These are phyloP conservation scores for Gleditsia sinensis DNA, from an alignment of 306 rosid genomes.

Conservation along the genomic window DNA sequence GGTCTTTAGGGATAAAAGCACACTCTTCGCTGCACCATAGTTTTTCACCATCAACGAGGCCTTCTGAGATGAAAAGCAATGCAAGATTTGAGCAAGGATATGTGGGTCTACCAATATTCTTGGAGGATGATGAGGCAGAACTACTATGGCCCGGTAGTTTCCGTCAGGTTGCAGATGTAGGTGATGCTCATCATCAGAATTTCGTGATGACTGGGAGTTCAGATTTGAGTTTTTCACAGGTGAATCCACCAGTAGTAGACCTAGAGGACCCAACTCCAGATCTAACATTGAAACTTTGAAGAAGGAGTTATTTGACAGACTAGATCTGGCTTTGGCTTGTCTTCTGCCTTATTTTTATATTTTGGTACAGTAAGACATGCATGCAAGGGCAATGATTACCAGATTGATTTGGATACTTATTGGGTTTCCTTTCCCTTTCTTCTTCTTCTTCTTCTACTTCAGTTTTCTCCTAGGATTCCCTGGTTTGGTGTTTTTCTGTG, in stretches of 20 bases:
- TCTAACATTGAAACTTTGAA: constrained; percentile 80
- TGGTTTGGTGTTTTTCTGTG: constrained; percentile 47
- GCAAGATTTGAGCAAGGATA: constrained; percentile 64
- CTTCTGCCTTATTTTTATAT: constrained; percentile 37
- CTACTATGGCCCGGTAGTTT: constrained; percentile 92
- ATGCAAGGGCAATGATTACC: constrained; percentile 42
- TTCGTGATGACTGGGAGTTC: constrained; percentile 55
- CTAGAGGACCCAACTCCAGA: constrained; percentile 64
- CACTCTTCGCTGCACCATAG: constrained; percentile 80
- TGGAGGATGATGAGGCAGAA: constrained; percentile 71
- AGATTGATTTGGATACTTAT: constrained; percentile 34
- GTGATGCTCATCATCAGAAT: constrained; percentile 50
- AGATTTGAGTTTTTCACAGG: constrained; percentile 53
- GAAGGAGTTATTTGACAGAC: constrained; percentile 28
- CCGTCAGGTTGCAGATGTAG: constrained; percentile 49
- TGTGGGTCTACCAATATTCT: constrained; percentile 61
- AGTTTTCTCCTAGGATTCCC: constrained; percentile 28
- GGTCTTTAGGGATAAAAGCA: constrained; percentile 80
- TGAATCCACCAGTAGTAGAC: constrained; percentile 50
- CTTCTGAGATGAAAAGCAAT: constrained; percentile 52
- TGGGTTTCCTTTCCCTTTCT: constrained; percentile 21
- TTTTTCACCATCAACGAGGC: constrained; percentile 49
- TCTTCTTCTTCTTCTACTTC: constrained; percentile 22
- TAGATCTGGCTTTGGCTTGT: constrained; percentile 32
- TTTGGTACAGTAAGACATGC: constrained; percentile 60